Evolutionary conservation across 352 stramenopile species (phyloP).

Genomic region (Saprolegnia diclina): DNA sequence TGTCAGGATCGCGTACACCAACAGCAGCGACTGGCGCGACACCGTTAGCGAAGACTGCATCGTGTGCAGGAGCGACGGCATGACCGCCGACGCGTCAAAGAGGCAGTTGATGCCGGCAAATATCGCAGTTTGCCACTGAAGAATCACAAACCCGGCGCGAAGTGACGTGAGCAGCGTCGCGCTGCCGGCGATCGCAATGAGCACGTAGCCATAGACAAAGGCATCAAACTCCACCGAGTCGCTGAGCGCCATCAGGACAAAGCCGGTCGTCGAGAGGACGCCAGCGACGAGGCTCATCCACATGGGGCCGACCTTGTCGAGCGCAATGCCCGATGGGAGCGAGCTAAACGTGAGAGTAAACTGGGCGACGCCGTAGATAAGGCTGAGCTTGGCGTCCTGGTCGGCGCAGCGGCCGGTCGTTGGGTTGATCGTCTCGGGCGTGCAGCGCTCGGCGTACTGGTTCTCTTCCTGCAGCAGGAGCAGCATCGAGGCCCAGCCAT

Average conservation of each 20-base stretch:
- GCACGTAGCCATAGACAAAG: conserved; percentile 57
- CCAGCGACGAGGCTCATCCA: conserved; percentile 25
- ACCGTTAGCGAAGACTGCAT: conserved; percentile 41
- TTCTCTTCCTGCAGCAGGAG: conserved; percentile 25
- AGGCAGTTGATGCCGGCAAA: conserved; percentile 69
- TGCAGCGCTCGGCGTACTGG: conserved; percentile 23
- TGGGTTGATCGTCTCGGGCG: not conserved
- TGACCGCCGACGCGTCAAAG: conserved; percentile 63
- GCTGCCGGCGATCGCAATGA: conserved; percentile 58
- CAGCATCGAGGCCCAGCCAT: conserved; percentile 25
- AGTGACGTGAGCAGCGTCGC: conserved; percentile 75
- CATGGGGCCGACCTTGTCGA: conserved; percentile 25
- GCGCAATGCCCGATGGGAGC: conserved; percentile 16
- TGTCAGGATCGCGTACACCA: conserved; percentile 43
- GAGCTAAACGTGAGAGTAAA: conserved; percentile 24
- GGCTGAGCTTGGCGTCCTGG: conserved; percentile 17
- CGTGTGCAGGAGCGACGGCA: conserved; percentile 60
- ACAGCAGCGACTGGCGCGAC: conserved; percentile 42
- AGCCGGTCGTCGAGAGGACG: conserved; percentile 52
- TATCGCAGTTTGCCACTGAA: conserved; percentile 65
- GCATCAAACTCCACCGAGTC: conserved; percentile 67
- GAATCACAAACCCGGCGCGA: conserved; percentile 58
- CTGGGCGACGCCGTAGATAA: conserved; percentile 20
- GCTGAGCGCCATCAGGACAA: conserved; percentile 60
- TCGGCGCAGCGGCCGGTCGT: not conserved